Evolutionary conservation across 106 monocot species (phyloP), one percentile per base, ranked within the genome.

Genomic region (Agapanthus africanus): DNA sequence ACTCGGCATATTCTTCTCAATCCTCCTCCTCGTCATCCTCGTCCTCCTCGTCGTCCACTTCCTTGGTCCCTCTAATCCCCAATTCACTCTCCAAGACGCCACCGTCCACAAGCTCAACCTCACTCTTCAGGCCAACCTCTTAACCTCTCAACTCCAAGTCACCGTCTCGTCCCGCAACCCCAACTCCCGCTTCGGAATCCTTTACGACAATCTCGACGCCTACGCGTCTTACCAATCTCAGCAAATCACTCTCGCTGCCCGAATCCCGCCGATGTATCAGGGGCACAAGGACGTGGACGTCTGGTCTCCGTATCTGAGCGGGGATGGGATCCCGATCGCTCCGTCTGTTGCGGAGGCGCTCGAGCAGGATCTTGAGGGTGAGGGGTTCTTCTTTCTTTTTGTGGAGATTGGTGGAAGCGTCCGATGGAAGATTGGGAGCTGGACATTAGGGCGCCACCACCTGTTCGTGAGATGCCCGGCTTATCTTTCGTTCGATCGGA

Each of bases 371-470:
- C 57, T n/a, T n/a, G 44, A 66, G 46, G 56, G 35, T 22, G 79
- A 73, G 4, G 86, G 82, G 18, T 52, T 66, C 52, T 3, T 86
- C 8, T 31, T 86, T 33, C 15, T 86, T 19, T 68, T 79, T 30
- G 65, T 86, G 1, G 79, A 62, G 59, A 28, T 86, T 27, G 67
- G 66, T 13, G 86, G 86, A 2, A 37, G 40, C 23, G 30, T 86
- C 42, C 13, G 82, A 62, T 86, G 86, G 86, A 86, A 82, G 66
- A 82, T 86, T n/a, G 86, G 86, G 7, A 77, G 47, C 66, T 86
- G 82, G 82, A 67, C 68, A 35, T 86, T 82, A 37, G 79, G 65
- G 23, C 69, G 63, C 67, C 82, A 82, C 66, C 76, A 86, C 41
- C 47, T 86, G 32, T 37, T 38, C 2, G 84, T 77, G 8, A 74